These are phyloP conservation scores for Rhinocladiella similis DNA, from an alignment of 2,329 filamentous ascomycete genomes.

Conservation along the genomic window DNA sequence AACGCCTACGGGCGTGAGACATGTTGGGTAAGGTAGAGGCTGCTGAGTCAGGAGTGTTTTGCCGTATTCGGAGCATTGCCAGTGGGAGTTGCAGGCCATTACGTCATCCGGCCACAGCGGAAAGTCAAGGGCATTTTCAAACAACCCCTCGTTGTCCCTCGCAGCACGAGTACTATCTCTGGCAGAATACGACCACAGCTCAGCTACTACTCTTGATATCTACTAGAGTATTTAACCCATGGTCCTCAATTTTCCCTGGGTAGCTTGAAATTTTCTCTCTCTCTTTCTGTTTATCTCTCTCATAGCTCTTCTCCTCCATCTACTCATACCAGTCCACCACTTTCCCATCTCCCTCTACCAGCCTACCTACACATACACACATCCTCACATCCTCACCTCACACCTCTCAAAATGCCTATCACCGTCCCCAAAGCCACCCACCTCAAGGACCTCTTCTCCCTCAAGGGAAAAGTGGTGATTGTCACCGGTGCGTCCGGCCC, in stretches of 20 bases:
- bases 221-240: not conserved
- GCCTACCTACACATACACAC: conserved; percentile 1
- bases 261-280: not conserved
- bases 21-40: not conserved
- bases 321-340: not conserved
- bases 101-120: conserved; percentile 3
- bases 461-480: conserved; percentile 49
- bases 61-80: not conserved
- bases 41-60: conserved; percentile 7
- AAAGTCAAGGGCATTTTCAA: not conserved
- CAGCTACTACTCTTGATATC: not conserved
- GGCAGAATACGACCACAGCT: not conserved
- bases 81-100: not conserved
- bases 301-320: not conserved
- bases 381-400: not conserved
- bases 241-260: conserved; percentile 2
- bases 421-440: conserved; percentile 23
- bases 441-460: conserved; percentile 46
- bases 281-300: not conserved
- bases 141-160: too few relatives aligned
- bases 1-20: too few relatives aligned
- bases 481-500: conserved; percentile 53
- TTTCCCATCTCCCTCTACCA: conserved; percentile 2
- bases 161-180: too few relatives aligned
- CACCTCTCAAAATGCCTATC: conserved; percentile 26